Conservation (phyloP, 2,329 filamentous ascomycete genomes). For the Neopestalotiopsis sp. region DNA sequence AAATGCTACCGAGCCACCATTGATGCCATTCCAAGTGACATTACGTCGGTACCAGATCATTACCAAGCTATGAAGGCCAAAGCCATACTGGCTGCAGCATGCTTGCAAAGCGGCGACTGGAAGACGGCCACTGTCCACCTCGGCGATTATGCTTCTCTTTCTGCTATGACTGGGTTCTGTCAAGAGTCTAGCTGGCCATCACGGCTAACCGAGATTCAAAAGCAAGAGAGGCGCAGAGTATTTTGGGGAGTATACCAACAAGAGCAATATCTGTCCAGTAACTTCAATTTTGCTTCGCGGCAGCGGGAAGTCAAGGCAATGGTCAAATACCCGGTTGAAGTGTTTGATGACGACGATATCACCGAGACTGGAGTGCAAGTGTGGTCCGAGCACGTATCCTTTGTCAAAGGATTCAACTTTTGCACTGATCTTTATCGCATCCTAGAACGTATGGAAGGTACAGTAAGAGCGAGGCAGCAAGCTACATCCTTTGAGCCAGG, state of each 20-base stretch:
- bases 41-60: neutral
- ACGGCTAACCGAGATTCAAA: neutral
- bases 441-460: constrained; percentile 3
- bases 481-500: neutral
- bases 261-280: constrained; percentile 6
- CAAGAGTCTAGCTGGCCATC: constrained; percentile 1
- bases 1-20: constrained; percentile 2
- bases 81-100: constrained; percentile 4
- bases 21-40: constrained; percentile 1
- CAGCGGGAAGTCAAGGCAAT: constrained; percentile 6
- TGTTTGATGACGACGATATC: constrained; percentile 11
- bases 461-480: constrained; percentile 6
- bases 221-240: constrained; percentile 11
- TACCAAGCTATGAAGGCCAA: constrained; percentile 12
- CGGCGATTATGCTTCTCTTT: constrained; percentile 7
- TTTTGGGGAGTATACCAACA: constrained; percentile 9
- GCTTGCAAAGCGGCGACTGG: constrained; percentile 2
- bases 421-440: constrained; percentile 8
- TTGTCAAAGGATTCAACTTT: constrained; percentile 1
- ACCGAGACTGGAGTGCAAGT: constrained; percentile 3
- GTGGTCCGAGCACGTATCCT: constrained; percentile 5
- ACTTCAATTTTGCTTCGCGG: neutral
- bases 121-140: neutral
- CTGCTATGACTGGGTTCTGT: constrained; percentile 2
- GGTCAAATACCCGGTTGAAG: constrained; percentile 3